Evolutionary conservation across 495 filamentous ascomycete species (phyloP), one percentile per base, ranked within the genome.

Genomic region (Cairneyella variabilis): DNA sequence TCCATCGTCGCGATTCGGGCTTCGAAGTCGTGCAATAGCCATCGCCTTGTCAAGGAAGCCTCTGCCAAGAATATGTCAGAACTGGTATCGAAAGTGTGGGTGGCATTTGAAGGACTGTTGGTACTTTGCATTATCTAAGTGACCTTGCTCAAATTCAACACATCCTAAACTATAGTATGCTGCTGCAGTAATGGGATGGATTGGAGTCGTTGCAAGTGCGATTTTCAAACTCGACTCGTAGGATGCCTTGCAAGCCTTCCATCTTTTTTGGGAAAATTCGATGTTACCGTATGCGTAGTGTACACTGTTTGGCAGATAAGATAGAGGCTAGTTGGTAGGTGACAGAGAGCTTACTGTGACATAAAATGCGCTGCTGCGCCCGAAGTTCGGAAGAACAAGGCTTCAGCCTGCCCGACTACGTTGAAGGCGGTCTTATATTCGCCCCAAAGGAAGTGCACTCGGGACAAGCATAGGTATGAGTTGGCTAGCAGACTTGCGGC

Each of bases 201-300:
- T 44, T 6, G 41, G 41, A 8, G 18, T 25, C 9, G 8, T 18
- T 22, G 16, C 17, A 8, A 44, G 9, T 22, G 41, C 41, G 41
- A 44, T 44, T 26, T 25, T 8, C 3, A 8, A 21, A 26, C 41
- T 11, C 9, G 8, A 8, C 6, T 44, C 41, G 16, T 44, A 44
- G 8, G 41, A 40, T 12, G 7, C 16, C 37, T 40, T 41, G 36
- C 25, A 18, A 7, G 39, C 26, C 4, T 11, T 38, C 53, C 53
- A 56, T n/a, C 20, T 40, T 45, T 43, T 28, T 23, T 56, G 53
- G 17, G 32, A 44, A 43, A 49, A 56, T 2, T 56, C 53, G n/a
- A 56, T 56, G 25, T 56, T 56, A 1, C 53, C 53, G 25, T 56
- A 56, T 0, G 53, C 53, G 23, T 49, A 56, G 16, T 56, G 53